Percentiles rank a stretch among this genome's conserved stretches.
phyloP scores from a whole-genome alignment of 495 filamentous ascomycete genomes.

The Cryomyces minteri region DNA sequence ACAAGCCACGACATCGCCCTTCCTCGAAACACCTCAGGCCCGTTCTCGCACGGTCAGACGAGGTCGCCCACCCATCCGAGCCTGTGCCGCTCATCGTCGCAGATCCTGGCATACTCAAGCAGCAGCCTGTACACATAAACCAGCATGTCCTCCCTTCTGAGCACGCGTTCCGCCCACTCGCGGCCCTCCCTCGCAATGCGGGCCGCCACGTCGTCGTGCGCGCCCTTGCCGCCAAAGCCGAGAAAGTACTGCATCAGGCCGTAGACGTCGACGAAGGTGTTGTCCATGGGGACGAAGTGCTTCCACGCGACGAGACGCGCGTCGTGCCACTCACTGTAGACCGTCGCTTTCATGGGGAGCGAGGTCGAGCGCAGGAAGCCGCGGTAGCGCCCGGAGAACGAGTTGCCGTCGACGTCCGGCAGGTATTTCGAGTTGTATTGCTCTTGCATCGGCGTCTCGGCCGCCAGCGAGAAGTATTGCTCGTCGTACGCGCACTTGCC shows the following conservation, averaged over 20 bases:
- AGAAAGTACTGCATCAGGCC: conserved; percentile 67
- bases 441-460: conserved; percentile 6
- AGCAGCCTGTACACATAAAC: conserved; percentile 50
- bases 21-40: too few relatives aligned
- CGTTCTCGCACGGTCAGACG: too few relatives aligned
- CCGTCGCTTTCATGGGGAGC: conserved; percentile 20
- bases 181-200: conserved; percentile 43
- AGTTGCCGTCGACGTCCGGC: conserved; percentile 21
- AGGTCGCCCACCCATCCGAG: conserved; percentile 43
- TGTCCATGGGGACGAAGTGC: conserved; percentile 64
- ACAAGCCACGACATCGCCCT: too few relatives aligned
- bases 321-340: conserved; percentile 24
- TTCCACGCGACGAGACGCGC: conserved; percentile 17
- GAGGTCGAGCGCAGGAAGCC: conserved; percentile 10
- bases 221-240: conserved; percentile 26
- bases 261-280: conserved; percentile 55
- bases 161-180: conserved; percentile 48
- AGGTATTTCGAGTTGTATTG: conserved; percentile 19
- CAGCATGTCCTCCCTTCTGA: conserved; percentile 54
- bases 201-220: conserved; percentile 39
- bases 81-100: conserved; percentile 43
- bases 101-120: conserved; percentile 50
- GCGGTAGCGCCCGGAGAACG: conserved; percentile 15
- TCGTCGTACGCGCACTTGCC: conserved; percentile 14
- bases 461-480: conserved; percentile 10